Evolutionary conservation across 805 yeast genomes (phyloP).

Genomic region (Yarrowia yakushimensis): DNA sequence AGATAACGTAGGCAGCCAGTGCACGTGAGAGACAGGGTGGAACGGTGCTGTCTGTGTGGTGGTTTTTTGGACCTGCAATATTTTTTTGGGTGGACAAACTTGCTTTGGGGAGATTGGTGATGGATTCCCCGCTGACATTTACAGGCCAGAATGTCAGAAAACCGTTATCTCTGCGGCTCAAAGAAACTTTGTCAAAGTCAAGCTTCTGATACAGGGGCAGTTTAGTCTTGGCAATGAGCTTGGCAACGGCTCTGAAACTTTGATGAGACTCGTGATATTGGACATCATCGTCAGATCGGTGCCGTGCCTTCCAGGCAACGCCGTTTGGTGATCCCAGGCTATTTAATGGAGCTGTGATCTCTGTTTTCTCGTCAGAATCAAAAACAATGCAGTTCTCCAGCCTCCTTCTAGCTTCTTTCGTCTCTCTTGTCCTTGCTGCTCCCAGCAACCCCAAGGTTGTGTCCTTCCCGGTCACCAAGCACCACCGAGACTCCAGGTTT

Average conservation of each 20-base stretch:
- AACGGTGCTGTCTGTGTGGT: no score
- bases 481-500: background rate
- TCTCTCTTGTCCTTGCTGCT: background rate
- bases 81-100: no score
- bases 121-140: no score
- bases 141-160: no score
- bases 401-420: background rate
- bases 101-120: no score
- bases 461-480: background rate
- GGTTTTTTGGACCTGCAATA: no score
- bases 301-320: background rate
- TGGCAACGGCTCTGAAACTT: background rate
- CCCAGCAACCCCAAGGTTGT: slow-evolving; percentile 1
- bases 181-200: background rate
- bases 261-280: background rate
- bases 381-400: background rate
- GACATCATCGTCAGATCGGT: background rate
- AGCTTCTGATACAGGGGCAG: no score
- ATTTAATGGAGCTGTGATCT: background rate
- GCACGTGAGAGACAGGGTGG: background rate
- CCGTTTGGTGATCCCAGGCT: background rate
- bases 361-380: background rate
- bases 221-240: no score
- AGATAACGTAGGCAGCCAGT: background rate
- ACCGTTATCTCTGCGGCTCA: background rate